A percentile compares a stretch with the other conserved stretches of the same genome.
These are phyloP conservation scores for Pseudogymnoascus pannorum DNA, from an alignment of 2,329 filamentous ascomycete species.

Conservation along the genomic window DNA sequence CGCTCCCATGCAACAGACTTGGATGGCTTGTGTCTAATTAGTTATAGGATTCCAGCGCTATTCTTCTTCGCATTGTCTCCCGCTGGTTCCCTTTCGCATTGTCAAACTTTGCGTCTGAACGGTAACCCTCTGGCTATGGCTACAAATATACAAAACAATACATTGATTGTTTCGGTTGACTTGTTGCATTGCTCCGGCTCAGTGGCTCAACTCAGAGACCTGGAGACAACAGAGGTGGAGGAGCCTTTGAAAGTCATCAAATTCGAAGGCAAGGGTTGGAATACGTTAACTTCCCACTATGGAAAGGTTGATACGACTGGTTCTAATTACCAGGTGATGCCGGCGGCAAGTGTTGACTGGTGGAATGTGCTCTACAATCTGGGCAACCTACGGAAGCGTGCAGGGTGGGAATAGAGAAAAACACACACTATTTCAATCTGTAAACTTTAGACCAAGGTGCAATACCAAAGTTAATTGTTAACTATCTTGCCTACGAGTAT, in stretches of 20 bases:
- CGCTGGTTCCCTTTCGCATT: constrained; percentile 42
- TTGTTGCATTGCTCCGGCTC: constrained; percentile 43
- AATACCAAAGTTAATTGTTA: constrained; percentile 3
- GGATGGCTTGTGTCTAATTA: constrained; percentile 18
- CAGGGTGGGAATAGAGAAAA: constrained; percentile 18
- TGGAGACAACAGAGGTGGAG: background rate
- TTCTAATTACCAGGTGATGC: constrained; percentile 20
- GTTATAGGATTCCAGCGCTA: constrained; percentile 48
- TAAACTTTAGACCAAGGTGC: background rate
- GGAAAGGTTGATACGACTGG: constrained; percentile 12
- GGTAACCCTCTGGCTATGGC: constrained; percentile 48
- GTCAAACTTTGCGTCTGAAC: constrained; percentile 45
- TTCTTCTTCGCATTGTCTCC: constrained; percentile 55
- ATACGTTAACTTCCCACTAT: constrained; percentile 7
- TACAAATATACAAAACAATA: constrained; percentile 20
- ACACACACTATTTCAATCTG: background rate
- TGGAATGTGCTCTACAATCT: constrained; percentile 33
- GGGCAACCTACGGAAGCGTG: constrained; percentile 29
- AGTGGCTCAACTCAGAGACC: constrained; percentile 31
- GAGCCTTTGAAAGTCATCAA: background rate
- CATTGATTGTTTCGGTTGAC: constrained; percentile 45
- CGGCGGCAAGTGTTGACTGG: constrained; percentile 29
- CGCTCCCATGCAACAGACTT: background rate
- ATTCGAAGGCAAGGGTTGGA: constrained; percentile 12
- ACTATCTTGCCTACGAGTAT: constrained; percentile 1